Conservation (phyloP, 495 filamentous ascomycete genomes). For the Geoglossum glabrum region DNA sequence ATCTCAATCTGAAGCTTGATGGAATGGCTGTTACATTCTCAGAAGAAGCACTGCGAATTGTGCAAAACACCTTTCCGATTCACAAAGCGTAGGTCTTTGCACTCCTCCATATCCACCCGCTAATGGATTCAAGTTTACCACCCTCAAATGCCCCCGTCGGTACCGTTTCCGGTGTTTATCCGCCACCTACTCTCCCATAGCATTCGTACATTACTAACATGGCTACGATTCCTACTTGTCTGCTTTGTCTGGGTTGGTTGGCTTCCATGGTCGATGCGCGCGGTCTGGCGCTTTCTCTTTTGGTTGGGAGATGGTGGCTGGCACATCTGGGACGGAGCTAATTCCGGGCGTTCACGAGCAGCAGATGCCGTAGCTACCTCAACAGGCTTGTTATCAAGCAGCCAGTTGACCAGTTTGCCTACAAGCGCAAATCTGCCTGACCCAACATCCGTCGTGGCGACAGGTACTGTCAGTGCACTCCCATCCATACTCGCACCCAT, state of each 20-base stretch:
- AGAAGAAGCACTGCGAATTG: conserved; percentile 98
- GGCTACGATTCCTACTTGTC: conserved; percentile 59
- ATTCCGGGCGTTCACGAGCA: neutral
- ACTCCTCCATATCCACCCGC: neutral
- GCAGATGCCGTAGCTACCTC: neutral
- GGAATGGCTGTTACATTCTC: conserved; percentile 93
- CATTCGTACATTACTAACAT: conserved; percentile 47
- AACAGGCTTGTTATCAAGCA: neutral
- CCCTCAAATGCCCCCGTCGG: conserved; percentile 66
- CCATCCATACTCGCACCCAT: conserved; percentile 19
- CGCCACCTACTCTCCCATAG: conserved; percentile 53
- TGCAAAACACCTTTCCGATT: conserved; percentile 97
- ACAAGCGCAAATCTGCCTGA: neutral
- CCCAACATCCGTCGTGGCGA: neutral
- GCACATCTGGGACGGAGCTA: conserved; percentile 22
- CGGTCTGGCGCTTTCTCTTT: conserved; percentile 79
- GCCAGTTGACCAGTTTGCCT: neutral
- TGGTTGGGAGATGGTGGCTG: conserved; percentile 91
- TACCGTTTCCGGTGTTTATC: conserved; percentile 64
- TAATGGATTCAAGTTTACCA: conserved; percentile 40
- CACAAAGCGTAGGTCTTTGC: conserved; percentile 41
- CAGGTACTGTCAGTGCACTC: neutral
- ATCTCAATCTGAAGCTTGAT: conserved; percentile 31
- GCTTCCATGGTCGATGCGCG: conserved; percentile 78
- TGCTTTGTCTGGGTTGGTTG: conserved; percentile 70